phyloP scores from a whole-genome alignment of 2,329 filamentous ascomycete species.

The Aspergillus brunneoviolaceus region DNA sequence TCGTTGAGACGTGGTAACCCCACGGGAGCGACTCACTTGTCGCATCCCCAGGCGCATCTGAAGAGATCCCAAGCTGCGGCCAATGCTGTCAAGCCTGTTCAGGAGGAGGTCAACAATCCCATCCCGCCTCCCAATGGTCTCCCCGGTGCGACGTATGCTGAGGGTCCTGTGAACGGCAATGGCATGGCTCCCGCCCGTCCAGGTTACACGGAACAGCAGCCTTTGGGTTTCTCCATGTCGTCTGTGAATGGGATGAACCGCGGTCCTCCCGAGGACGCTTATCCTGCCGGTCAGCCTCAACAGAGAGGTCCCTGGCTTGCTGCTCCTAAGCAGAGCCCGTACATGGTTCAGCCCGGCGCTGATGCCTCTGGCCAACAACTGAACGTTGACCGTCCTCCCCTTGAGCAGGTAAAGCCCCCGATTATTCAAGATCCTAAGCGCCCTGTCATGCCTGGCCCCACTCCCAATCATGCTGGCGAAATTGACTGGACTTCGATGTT shows the following conservation, averaged over 20 bases:
- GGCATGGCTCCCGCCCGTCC: slow-evolving; percentile 40
- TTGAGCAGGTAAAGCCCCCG: slow-evolving; percentile 46
- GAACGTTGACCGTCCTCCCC: slow-evolving; percentile 44
- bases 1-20: slow-evolving; percentile 95
- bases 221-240: slow-evolving; percentile 44
- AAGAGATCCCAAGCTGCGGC: slow-evolving; percentile 63
- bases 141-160: slow-evolving; percentile 44
- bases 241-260: slow-evolving; percentile 44
- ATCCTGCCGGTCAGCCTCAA: slow-evolving; percentile 38
- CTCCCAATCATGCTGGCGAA: slow-evolving; percentile 57
- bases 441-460: slow-evolving; percentile 60
- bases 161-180: slow-evolving; percentile 45
- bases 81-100: slow-evolving; percentile 42
- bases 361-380: slow-evolving; percentile 43
- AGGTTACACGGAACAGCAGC: slow-evolving; percentile 43
- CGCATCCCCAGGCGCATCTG: slow-evolving; percentile 84
- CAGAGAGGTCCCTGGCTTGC: slow-evolving; percentile 44
- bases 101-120: slow-evolving; percentile 48
- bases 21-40: slow-evolving; percentile 89
- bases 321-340: slow-evolving; percentile 47
- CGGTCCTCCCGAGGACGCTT: slow-evolving; percentile 38
- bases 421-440: slow-evolving; percentile 43
- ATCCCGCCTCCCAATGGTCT: slow-evolving; percentile 45
- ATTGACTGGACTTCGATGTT: slow-evolving; percentile 79
- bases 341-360: slow-evolving; percentile 43